These are phyloP conservation scores for Aspergillus fumigatus DNA, from an alignment of 2,329 filamentous ascomycete genomes.

Conservation along the genomic window DNA sequence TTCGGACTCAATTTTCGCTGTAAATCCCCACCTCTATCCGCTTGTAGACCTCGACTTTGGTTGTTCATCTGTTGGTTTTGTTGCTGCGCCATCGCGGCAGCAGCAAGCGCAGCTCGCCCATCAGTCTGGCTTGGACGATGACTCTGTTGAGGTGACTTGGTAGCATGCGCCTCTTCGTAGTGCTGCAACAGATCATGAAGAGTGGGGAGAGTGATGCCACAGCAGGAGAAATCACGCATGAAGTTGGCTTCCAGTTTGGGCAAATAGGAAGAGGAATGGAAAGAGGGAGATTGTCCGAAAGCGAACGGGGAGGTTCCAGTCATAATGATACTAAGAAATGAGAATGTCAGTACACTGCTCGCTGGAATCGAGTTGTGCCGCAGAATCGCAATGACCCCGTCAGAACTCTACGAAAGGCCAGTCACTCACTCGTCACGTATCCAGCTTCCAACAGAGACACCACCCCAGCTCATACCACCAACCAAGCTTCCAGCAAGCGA, in stretches of 20 bases:
- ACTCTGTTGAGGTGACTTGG: slow-evolving; percentile 52
- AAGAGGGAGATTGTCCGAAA: slow-evolving; percentile 79
- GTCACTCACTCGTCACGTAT: slow-evolving; percentile 91
- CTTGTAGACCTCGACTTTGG: slow-evolving; percentile 31
- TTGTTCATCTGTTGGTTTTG: slow-evolving; percentile 44
- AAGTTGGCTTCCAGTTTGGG: slow-evolving; percentile 96
- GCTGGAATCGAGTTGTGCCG: not conserved
- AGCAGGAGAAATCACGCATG: slow-evolving; percentile 96
- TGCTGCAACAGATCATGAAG: slow-evolving; percentile 94
- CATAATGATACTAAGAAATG: slow-evolving; percentile 74
- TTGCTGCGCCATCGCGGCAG: slow-evolving; percentile 46
- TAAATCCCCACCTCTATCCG: slow-evolving; percentile 31
- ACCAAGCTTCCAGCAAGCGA: slow-evolving; percentile 58
- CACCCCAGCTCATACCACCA: slow-evolving; percentile 94
- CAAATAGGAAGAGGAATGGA: slow-evolving; percentile 92
- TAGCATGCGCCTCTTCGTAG: slow-evolving; percentile 91
- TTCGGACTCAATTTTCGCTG: slow-evolving; percentile 35
- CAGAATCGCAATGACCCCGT: slow-evolving; percentile 6
- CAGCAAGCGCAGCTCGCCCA: slow-evolving; percentile 48
- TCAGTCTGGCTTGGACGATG: slow-evolving; percentile 49
- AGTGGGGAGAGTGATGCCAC: slow-evolving; percentile 80
- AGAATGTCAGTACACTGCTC: slow-evolving; percentile 10
- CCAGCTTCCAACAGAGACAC: slow-evolving; percentile 92
- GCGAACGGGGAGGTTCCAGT: slow-evolving; percentile 90
- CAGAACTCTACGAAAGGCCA: slow-evolving; percentile 16